phyloP scores from a whole-genome alignment of 768 basidiomycete species.

The Gymnopilus dilepis region DNA sequence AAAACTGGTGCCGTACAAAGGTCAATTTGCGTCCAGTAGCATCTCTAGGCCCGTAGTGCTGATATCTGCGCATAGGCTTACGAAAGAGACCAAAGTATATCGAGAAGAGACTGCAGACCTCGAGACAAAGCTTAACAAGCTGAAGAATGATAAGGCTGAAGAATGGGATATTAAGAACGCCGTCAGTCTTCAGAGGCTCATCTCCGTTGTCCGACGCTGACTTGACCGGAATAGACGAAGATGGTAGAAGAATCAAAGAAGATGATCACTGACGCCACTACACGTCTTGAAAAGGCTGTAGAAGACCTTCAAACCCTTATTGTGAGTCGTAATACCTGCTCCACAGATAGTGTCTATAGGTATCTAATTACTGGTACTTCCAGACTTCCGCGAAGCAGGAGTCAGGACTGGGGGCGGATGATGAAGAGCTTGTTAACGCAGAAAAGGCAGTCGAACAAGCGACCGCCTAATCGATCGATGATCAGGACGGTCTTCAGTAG shows the following conservation, averaged over 20 bases:
- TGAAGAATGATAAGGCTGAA: constrained; percentile 64
- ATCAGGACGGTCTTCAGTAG: background rate
- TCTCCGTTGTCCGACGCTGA: background rate
- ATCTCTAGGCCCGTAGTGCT: constrained; percentile 4
- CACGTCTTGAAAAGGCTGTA: constrained; percentile 63
- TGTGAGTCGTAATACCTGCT: constrained; percentile 50
- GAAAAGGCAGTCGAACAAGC: constrained; percentile 61
- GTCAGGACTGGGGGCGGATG: constrained; percentile 40
- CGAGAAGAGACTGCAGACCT: constrained; percentile 66
- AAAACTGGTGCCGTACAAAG: constrained; percentile 70
- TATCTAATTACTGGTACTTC: constrained; percentile 12
- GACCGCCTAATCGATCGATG: background rate
- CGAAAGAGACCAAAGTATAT: constrained; percentile 74
- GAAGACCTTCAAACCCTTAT: constrained; percentile 69
- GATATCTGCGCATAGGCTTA: constrained; percentile 45
- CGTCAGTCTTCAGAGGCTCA: constrained; percentile 43
- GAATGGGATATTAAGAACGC: constrained; percentile 81
- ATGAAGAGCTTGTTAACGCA: constrained; percentile 57
- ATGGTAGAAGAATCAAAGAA: constrained; percentile 79
- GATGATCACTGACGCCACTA: constrained; percentile 76
- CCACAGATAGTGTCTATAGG: background rate
- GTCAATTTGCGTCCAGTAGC: constrained; percentile 43
- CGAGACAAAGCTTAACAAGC: constrained; percentile 62
- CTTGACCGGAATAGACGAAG: constrained; percentile 47
- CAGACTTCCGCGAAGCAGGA: constrained; percentile 46